These are phyloP conservation scores for Fusarium floridanum DNA, from an alignment of 2,329 filamentous ascomycete species.

Conservation along the genomic window DNA sequence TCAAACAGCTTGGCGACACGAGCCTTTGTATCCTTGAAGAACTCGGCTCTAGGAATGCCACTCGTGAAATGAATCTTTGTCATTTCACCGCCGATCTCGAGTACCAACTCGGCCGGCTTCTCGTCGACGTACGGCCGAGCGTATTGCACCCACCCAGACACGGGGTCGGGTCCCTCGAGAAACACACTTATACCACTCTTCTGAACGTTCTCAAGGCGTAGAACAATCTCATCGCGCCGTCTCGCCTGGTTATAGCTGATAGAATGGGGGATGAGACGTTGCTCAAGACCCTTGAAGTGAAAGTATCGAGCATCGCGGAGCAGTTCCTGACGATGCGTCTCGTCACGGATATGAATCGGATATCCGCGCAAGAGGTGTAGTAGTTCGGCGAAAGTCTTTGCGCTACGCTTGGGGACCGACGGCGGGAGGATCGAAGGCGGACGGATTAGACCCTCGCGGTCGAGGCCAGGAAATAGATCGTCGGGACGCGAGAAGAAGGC, in stretches of 20 bases:
- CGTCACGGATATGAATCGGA: conserved; percentile 79
- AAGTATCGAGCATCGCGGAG: conserved; percentile 92
- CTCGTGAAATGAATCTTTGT: conserved; percentile 66
- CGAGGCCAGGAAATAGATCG: conserved; percentile 88
- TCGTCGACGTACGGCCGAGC: conserved; percentile 89
- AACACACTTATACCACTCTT: conserved; percentile 83
- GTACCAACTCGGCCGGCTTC: conserved; percentile 76
- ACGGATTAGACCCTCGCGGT: conserved; percentile 81
- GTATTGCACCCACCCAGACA: conserved; percentile 76
- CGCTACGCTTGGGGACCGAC: conserved; percentile 81
- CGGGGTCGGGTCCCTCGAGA: conserved; percentile 51
- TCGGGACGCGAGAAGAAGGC: conserved; percentile 86
- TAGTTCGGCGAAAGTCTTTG: conserved; percentile 87
- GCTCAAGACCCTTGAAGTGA: conserved; percentile 91
- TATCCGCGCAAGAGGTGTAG: conserved; percentile 88
- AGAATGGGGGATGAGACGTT: conserved; percentile 82
- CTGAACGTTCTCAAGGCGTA: conserved; percentile 88
- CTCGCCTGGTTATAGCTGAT: conserved; percentile 81
- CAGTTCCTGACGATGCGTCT: conserved; percentile 81
- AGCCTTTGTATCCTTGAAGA: conserved; percentile 77
- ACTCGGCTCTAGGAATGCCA: conserved; percentile 69
- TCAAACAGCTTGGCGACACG: conserved; percentile 81
- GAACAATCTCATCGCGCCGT: conserved; percentile 78
- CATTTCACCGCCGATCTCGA: conserved; percentile 81
- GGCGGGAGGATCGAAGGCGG: conserved; percentile 90